These are phyloP conservation scores for Sungouiozyma ichnusensis DNA, from an alignment of 805 yeast genomes.

Conservation along the genomic window DNA sequence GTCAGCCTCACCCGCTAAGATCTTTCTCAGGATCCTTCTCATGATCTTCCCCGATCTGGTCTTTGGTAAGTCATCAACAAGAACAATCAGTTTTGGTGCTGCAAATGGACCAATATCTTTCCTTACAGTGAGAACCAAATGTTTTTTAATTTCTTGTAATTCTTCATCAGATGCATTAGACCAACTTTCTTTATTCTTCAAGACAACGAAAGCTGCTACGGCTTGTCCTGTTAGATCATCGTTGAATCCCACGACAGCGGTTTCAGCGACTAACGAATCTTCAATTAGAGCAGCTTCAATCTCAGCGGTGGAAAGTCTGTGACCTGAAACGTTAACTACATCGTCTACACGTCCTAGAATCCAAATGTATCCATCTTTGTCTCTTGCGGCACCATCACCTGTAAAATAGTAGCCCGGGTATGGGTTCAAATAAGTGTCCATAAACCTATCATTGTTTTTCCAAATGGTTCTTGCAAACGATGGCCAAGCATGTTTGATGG, in stretches of 20 bases:
- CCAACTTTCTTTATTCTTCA: conserved; percentile 41
- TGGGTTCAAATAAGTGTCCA: conserved; percentile 76
- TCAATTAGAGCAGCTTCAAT: conserved; percentile 76
- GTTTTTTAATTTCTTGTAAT: conserved; percentile 45
- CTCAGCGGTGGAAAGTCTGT: conserved; percentile 80
- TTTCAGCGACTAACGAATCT: conserved; percentile 59
- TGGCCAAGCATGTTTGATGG: conserved; percentile 68
- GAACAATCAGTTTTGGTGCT: conserved; percentile 63
- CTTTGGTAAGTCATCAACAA: conserved; percentile 73
- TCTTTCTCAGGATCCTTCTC: conserved; percentile 77
- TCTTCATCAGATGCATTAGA: conserved; percentile 32
- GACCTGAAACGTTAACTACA: conserved; percentile 81
- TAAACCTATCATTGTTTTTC: conserved; percentile 61
- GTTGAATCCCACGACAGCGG: conserved; percentile 75
- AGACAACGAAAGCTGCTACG: conserved; percentile 70
- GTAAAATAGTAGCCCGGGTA: conserved; percentile 77
- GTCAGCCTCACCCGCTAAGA: conserved; percentile 65
- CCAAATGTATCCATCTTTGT: conserved; percentile 77
- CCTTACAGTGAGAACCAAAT: conserved; percentile 58
- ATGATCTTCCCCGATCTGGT: conserved; percentile 80
- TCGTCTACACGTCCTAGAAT: conserved; percentile 81
- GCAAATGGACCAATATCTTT: conserved; percentile 81
- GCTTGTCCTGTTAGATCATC: conserved; percentile 85
- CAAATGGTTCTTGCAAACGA: conserved; percentile 77
- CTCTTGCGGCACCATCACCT: conserved; percentile 87